Percentiles rank a stretch among this genome's conserved stretches.
These are phyloP conservation scores for Linderniella brevidens DNA, from an alignment of 257 asterid species.

Conservation along the genomic window DNA sequence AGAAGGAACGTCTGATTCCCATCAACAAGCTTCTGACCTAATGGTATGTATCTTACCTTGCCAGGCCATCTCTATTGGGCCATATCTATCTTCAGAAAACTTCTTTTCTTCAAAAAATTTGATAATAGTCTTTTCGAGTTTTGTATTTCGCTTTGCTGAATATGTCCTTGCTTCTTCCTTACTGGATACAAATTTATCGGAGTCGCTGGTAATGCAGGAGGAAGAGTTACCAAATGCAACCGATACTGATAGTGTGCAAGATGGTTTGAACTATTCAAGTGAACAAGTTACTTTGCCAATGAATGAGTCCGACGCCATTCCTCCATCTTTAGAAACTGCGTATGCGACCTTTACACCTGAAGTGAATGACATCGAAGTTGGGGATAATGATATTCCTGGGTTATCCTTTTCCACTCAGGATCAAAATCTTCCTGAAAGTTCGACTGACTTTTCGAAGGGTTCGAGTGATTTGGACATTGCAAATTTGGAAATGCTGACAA, in stretches of 20 bases:
- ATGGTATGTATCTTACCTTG: conserved; percentile 30
- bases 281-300: conserved; percentile 22
- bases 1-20: conserved; percentile 22
- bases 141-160: too few relatives aligned
- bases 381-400: conserved; percentile 67
- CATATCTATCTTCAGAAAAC: conserved; percentile 3
- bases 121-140: background rate
- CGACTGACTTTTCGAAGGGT: conserved; percentile 21
- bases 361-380: conserved; percentile 22
- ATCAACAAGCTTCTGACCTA: conserved; percentile 21
- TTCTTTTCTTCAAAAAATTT: conserved; percentile 4
- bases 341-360: conserved; percentile 24
- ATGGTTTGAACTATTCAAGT: conserved; percentile 22
- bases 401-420: conserved; percentile 35
- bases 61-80: conserved; percentile 7
- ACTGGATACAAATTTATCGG: conserved; percentile 12
- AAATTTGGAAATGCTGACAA: conserved; percentile 30
- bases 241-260: conserved; percentile 22
- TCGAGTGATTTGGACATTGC: conserved; percentile 28
- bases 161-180: conserved; percentile 1
- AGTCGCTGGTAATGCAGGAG: conserved; percentile 31
- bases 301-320: conserved; percentile 28
- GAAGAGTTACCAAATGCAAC: conserved; percentile 28
- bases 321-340: conserved; percentile 29
- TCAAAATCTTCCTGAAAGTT: conserved; percentile 23